Evolutionary conservation across 2,329 filamentous ascomycete species (phyloP), one percentile per base, ranked within the genome.

Genomic region (Neopestalotiopsis sp.): DNA sequence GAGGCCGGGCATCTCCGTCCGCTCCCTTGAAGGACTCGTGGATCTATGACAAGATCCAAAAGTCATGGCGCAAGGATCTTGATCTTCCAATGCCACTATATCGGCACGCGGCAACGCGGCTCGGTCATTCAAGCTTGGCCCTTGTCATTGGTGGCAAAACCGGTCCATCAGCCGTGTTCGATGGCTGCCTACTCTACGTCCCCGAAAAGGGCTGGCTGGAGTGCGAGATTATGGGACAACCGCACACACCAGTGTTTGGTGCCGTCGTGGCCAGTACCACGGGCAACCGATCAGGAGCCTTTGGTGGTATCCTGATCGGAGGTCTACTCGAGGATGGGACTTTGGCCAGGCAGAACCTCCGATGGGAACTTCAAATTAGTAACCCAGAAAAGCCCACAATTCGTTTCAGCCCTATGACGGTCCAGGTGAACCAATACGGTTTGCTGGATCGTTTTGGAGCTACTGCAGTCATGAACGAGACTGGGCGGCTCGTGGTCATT

Each of bases 1-100:
- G 95, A 30, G 95, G 95, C 4, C 88, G 95, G 69, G 85, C 87
- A n/a, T 95, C 94, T 7, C 94, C 95, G 4, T 85, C 90, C 13
- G 86, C 85, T 38, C 90, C 90, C 1, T 82, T 94, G 57, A 83
- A 83, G 45, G 93, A 96, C 78, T 94, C 92, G 73, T 98, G 94
- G 94, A 73, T 94, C 1, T 89, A 91, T 71, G 84, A 87, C 66
- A 86, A 86, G 65, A 84, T 84, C 4, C 71, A 75, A 2, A 79
- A 78, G 58, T 78, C 75, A 14, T 97, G 94, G 94, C 84, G 85
- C 69, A 85, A 84, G 71, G 86, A 89, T 14, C 84, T 91, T 69
- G 86, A 89, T 73, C 83, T 97, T n/a, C 91, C 91, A 0, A 75
- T 83, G n/a, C 86, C 91, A 10, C 84, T 94, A 30, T 97, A 92